Evolutionary conservation across 441 rosid genomes (phyloP).

Genomic region (Viola pubescens): DNA sequence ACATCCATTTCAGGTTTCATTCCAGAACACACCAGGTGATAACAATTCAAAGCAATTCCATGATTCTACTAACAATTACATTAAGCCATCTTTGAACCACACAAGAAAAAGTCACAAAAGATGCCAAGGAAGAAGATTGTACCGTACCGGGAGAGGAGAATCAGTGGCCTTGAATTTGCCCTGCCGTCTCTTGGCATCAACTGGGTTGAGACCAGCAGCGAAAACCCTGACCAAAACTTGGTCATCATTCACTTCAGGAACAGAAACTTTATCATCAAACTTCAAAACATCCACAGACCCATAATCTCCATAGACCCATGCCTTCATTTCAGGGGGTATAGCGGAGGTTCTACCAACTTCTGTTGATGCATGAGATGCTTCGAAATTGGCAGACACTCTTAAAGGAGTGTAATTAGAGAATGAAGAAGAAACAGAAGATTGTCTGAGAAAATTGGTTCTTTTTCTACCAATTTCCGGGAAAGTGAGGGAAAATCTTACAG

Average conservation of each 20-base stretch:
- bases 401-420: slow-evolving; percentile 20
- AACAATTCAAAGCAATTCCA: no score
- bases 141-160: slow-evolving; percentile 69
- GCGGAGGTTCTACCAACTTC: slow-evolving; percentile 25
- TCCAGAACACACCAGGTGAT: no score
- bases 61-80: no score
- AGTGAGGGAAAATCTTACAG: slow-evolving; percentile 22
- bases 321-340: slow-evolving; percentile 66
- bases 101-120: not conserved
- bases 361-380: slow-evolving; percentile 38
- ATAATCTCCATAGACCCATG: slow-evolving; percentile 71
- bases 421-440: slow-evolving; percentile 2
- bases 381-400: slow-evolving; percentile 49
- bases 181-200: slow-evolving; percentile 72
- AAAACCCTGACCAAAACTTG: slow-evolving; percentile 78
- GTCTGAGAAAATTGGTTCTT: slow-evolving; percentile 10
- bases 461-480: slow-evolving; percentile 19
- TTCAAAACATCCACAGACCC: slow-evolving; percentile 78
- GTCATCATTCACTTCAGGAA: slow-evolving; percentile 67
- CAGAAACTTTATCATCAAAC: slow-evolving; percentile 54
- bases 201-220: slow-evolving; percentile 88
- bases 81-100: not conserved
- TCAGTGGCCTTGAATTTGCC: slow-evolving; percentile 91
- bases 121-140: not conserved
- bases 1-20: no score